These are phyloP conservation scores for Xylaria venustula DNA, from an alignment of 495 filamentous ascomycete genomes.

Conservation along the genomic window DNA sequence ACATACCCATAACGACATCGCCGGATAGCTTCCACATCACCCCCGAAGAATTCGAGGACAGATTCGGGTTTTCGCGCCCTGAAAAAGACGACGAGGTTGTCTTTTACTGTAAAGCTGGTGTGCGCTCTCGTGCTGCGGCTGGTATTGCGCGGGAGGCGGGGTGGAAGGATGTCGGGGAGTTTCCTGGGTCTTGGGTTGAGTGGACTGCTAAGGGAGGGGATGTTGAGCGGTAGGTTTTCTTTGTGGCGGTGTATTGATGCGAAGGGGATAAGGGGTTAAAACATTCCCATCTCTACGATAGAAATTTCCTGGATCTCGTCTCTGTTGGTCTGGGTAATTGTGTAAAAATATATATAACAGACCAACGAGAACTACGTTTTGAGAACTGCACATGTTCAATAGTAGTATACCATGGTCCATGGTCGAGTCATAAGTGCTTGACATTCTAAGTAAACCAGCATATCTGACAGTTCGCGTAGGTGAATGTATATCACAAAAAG, in stretches of 20 bases:
- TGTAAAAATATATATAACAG: no score
- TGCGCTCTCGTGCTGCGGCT: conserved; percentile 78
- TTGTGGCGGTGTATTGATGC: no score
- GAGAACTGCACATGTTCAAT: no score
- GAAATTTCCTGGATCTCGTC: no score
- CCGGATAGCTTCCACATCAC: conserved; percentile 76
- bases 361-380: no score
- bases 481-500: no score
- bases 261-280: conserved; percentile 5
- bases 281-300: no score
- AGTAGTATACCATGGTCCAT: no score
- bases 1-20: conserved; percentile 72
- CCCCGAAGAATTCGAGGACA: conserved; percentile 73
- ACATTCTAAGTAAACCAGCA: no score
- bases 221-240: conserved; percentile 57
- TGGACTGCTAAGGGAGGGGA: conserved; percentile 71
- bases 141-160: conserved; percentile 74
- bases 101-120: conserved; percentile 92
- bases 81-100: conserved; percentile 57
- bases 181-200: conserved; percentile 86
- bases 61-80: conserved; percentile 68
- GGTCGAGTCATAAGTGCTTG: no score
- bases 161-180: conserved; percentile 74
- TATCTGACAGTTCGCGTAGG: no score
- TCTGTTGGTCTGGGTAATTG: no score